Base-by-base conservation (phyloP, 2,329 filamentous ascomycete species). In the Massarina eburnea region DNA sequence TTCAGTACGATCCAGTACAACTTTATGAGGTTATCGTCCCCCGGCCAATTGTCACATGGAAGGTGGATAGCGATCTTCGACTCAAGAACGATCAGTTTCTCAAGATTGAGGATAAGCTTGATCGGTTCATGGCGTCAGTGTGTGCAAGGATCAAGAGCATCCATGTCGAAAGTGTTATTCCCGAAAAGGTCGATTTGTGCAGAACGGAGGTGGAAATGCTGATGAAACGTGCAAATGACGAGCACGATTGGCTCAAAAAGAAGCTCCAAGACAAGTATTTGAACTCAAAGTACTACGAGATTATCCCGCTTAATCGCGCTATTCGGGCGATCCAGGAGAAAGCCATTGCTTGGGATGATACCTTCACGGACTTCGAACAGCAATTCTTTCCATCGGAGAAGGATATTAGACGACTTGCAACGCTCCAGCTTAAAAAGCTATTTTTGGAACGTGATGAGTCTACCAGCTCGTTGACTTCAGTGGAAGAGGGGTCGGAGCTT, bases 351-450 rank as follows among this genome's bases (percentile, higher is more conserved):
- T 99, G 94, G 94, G 95, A 99, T 62, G 84, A 86, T 19, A 84
- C 84, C 0, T 99, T 99, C 72, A 80, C 84, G 45, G 88, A 94
- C 43, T 97, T 99, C 48, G 95, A 99, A 66, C 83, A 85, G 34
- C 88, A 95, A 58, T 99, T 92, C 72, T 86, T 99, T 59, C 92
- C 88, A 0, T 85, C 92, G 0, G 95, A 99, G 68, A 97, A 95
- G 63, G 94, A 99, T 72, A 95, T 99, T 62, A 83, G 91, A 51
- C 85, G 94, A 60, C 76, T 99, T 49, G 95, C 94, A 10, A 90
- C 92, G 47, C 80, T 96, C 51, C 95, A 99, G 66, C 76, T 99
- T 46, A 92, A 89, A 66, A 96, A 95, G 67, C 89, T 99, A 67
- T 99, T 99, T 64, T 83, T 92, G 7, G 91, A 97, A 66, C 87